These are phyloP conservation scores for Lepidium campestre DNA, from an alignment of 441 rosid species.

Conservation along the genomic window DNA sequence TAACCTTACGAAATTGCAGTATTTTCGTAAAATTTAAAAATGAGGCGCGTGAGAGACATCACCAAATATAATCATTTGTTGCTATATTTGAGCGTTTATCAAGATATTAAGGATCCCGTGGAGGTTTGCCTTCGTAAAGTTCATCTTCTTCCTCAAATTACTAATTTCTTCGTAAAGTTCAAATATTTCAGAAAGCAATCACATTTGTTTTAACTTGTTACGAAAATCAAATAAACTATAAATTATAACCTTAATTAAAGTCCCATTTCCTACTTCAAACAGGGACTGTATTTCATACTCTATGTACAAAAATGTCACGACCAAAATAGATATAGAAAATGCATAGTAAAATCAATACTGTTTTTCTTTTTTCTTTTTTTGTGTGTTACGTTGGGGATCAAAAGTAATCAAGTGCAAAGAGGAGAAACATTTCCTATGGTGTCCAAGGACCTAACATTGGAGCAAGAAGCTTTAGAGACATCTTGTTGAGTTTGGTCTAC, in stretches of 20 bases:
- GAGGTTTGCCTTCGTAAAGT: no score
- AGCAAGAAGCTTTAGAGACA: constrained; percentile 44
- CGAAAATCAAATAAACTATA: background rate
- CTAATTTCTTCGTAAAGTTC: no score
- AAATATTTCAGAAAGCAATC: background rate
- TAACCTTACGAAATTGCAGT: no score
- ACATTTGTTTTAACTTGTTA: background rate
- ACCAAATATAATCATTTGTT: no score
- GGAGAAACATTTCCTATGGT: constrained; percentile 39
- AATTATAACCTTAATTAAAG: background rate
- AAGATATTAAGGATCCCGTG: no score
- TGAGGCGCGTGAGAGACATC: no score
- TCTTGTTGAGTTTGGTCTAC: constrained; percentile 9
- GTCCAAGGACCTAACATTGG: constrained; percentile 31
- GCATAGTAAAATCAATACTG: no score
- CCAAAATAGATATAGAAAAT: background rate
- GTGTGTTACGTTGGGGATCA: background rate
- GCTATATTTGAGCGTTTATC: no score
- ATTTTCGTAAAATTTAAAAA: no score
- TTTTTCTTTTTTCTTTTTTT: no score
- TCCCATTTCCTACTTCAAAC: background rate
- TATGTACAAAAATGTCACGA: background rate
- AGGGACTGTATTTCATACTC: background rate
- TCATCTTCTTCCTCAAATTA: no score
- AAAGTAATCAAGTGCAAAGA: constrained; percentile 29